Base-by-base conservation (phyloP, 805 yeast species). In the Sugiyamaella chiloensis region DNA sequence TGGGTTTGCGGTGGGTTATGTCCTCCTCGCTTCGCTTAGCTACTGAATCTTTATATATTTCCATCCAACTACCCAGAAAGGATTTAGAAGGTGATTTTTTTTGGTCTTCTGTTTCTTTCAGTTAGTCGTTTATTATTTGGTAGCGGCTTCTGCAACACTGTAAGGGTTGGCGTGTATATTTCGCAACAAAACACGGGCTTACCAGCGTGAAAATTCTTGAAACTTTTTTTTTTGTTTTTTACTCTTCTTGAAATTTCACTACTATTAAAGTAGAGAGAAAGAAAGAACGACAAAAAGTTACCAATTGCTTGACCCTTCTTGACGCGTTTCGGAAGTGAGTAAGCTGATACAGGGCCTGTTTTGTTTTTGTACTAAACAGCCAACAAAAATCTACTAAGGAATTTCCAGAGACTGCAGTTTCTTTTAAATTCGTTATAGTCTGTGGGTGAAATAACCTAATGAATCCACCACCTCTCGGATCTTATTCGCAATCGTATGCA, bases 391-490 rank as follows among this genome's bases (percentile, higher is more conserved):
- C 20, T 23, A 14, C 14, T 5, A 12, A 34, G 17, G 23, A 19
- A 17, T 34, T 34, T 12, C 8, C 19, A 23, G 39, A 16, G 34
- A n/a, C 16, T 29, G 12, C 14, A 35, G 23, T 35, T 14, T 35
- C 21, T 35, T 35, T 35, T 35, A 9, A n/a, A n/a, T 19, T 17
- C 40, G 11, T n/a, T 14, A 8, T 19, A 16, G 14, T 20, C 23
- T 20, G 24, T 16, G 12, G 19, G 6, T 29, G 4, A 4, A 17
- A 29, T 12, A 26, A 9, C 24, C 23, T 19, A 14, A 44, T 44
- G 47, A 44, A 44, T 12, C 47, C 47, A 16, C 47, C 47, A 23
- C 47, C 40, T 14, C 26, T 36, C 29, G 40, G 42, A 14, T 36
- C 47, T 9, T 44, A 36, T 24, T 39, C 42, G 5, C 47, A 44